A percentile compares a stretch with the other conserved stretches of the same genome.
Conservation (phyloP, 257 asterid genomes). For the Ocimum tenuiflorum region DNA sequence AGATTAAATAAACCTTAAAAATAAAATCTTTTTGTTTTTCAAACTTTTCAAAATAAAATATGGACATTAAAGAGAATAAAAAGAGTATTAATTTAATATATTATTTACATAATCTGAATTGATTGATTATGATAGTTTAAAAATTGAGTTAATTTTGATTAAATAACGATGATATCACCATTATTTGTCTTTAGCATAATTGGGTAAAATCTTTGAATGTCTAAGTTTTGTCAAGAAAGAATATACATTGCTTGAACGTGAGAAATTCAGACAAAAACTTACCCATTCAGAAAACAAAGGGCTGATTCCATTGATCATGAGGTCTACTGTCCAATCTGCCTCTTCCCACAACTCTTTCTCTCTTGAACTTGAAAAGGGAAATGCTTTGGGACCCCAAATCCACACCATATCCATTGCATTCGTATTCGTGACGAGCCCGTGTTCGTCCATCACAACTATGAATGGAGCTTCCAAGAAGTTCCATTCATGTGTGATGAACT, state of each 20-base stretch:
- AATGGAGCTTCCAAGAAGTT: conserved; percentile 32
- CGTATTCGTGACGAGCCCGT: conserved; percentile 41
- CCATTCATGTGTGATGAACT: conserved; percentile 51
- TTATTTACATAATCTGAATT: too few species aligned
- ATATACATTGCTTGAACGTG: not conserved
- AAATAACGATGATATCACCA: too few species aligned
- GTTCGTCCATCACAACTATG: conserved; percentile 43
- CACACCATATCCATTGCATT: conserved; percentile 67
- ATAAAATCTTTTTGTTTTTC: too few species aligned
- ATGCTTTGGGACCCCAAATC: conserved; percentile 68
- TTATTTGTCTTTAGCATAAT: too few species aligned
- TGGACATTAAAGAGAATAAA: too few species aligned
- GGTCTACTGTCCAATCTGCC: conserved; percentile 35
- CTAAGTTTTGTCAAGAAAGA: too few species aligned
- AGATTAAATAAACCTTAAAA: too few species aligned
- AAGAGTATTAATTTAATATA: too few species aligned
- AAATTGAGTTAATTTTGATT: too few species aligned
- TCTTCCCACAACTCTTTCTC: conserved; percentile 53
- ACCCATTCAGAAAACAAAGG: conserved; percentile 41
- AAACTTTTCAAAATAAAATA: too few species aligned
- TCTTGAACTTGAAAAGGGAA: conserved; percentile 56
- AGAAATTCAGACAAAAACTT: conserved; percentile 21
- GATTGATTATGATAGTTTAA: too few species aligned
- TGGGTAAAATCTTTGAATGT: too few species aligned
- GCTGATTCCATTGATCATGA: conserved; percentile 40